Conservation (phyloP, 169 alveolate genomes). For the Cryptosporidium sp. region DNA sequence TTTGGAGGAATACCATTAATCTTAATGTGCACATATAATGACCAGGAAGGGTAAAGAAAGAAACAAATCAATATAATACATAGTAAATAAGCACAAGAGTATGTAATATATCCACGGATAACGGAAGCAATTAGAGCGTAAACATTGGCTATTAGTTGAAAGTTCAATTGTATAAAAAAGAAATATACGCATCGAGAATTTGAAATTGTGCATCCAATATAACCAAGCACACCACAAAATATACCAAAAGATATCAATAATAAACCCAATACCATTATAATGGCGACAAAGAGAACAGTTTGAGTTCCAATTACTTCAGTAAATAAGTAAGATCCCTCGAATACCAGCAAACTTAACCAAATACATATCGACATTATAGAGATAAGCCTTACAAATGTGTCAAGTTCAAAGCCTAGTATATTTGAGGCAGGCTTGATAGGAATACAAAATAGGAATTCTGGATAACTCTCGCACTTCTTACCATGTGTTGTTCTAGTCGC, state of each 20-base stretch:
- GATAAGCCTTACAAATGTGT: constrained; percentile 36
- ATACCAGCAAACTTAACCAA: constrained; percentile 18
- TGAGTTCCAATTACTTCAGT: constrained; percentile 14
- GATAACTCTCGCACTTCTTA: constrained; percentile 32
- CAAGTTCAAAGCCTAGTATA: constrained; percentile 58
- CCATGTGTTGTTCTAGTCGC: neutral
- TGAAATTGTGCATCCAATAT: constrained; percentile 67
- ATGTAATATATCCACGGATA: constrained; percentile 57
- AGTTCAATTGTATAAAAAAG: constrained; percentile 36
- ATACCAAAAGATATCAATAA: constrained; percentile 1
- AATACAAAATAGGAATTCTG: constrained; percentile 61
- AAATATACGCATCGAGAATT: constrained; percentile 42
- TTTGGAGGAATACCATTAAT: constrained; percentile 54
- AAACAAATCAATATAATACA: neutral
- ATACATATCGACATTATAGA: constrained; percentile 32
- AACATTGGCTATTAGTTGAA: constrained; percentile 16
- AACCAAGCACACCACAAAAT: constrained; percentile 71
- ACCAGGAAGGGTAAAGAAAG: constrained; percentile 64
- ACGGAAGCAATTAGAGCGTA: constrained; percentile 48
- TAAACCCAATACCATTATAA: constrained; percentile 5
- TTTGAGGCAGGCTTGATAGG: constrained; percentile 59
- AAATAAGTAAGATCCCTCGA: constrained; percentile 49
- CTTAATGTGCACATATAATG: constrained; percentile 44
- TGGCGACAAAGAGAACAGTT: constrained; percentile 2
- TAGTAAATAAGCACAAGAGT: constrained; percentile 20